phyloP scores from a whole-genome alignment of 2,329 filamentous ascomycete genomes.

The Pseudogymnoascus sp. region DNA sequence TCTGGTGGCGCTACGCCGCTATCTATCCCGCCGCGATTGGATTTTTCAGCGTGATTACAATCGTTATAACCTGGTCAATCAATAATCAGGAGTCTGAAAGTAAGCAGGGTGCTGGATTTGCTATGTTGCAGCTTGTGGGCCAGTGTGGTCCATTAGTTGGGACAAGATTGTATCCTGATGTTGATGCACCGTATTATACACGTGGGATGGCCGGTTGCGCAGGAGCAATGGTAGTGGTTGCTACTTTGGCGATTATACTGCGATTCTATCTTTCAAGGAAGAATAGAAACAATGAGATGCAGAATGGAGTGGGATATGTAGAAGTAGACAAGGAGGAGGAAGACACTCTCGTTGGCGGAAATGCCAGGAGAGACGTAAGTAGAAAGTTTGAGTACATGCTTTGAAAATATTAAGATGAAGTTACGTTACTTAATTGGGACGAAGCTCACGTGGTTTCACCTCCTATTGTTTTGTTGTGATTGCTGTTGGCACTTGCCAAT shows the following conservation, averaged over 20 bases:
- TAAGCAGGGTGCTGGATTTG: slow-evolving; percentile 68
- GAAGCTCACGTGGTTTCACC: background rate
- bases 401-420: background rate
- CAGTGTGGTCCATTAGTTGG: slow-evolving; percentile 38
- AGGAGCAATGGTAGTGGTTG: slow-evolving; percentile 41
- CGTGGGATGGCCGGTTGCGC: slow-evolving; percentile 45
- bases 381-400: slow-evolving; percentile 6
- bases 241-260: slow-evolving; percentile 35
- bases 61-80: slow-evolving; percentile 82
- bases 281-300: slow-evolving; percentile 18
- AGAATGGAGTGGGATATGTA: background rate
- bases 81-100: slow-evolving; percentile 71
- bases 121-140: slow-evolving; percentile 69
- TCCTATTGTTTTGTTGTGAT: background rate
- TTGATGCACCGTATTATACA: slow-evolving; percentile 41
- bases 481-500: background rate
- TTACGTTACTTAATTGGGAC: background rate
- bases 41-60: slow-evolving; percentile 77
- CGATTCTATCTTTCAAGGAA: slow-evolving; percentile 27
- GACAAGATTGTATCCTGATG: slow-evolving; percentile 46
- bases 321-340: slow-evolving; percentile 4
- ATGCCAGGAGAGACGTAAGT: background rate
- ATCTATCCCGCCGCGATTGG: slow-evolving; percentile 73
- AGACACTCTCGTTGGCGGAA: background rate
- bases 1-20: slow-evolving; percentile 58